These are phyloP conservation scores for Lunularia cruciata DNA, from an alignment of 225 moss, liverwort and hornwort species.

Conservation along the genomic window DNA sequence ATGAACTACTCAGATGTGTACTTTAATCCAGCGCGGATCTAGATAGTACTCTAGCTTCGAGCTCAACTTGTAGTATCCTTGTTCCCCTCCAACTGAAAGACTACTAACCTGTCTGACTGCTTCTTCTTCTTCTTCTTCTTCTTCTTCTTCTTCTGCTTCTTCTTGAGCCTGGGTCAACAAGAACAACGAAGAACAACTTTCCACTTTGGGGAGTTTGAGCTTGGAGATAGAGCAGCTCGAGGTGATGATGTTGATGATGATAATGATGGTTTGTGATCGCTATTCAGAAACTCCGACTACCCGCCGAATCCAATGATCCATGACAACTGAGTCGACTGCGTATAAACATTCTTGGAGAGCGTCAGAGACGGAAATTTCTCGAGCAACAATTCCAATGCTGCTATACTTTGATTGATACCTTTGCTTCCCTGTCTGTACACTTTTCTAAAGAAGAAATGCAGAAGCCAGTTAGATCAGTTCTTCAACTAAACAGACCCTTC, in stretches of 20 bases:
- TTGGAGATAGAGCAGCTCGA: not conserved
- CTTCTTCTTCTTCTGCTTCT: too few relatives aligned
- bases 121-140: too few relatives aligned
- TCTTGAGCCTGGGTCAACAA: too few relatives aligned
- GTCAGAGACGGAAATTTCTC: conserved; percentile 1
- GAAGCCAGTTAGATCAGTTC: conserved; percentile 7
- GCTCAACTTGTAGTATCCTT: not conserved
- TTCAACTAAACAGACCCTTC: not conserved
- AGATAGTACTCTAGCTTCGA: not conserved
- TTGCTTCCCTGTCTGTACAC: conserved; percentile 10
- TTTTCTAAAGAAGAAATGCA: not conserved
- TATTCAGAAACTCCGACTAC: conserved; percentile 16
- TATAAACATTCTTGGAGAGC: conserved; percentile 18
- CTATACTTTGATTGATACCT: not conserved
- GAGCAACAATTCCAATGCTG: conserved; percentile 12
- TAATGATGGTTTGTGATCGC: not conserved
- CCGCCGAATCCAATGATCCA: conserved; percentile 3
- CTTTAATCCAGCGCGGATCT: not conserved
- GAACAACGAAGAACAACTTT: not conserved
- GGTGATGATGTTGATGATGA: not conserved
- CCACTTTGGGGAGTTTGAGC: not conserved
- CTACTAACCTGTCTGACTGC: not conserved
- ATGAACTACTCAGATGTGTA: not conserved
- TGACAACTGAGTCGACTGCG: conserved; percentile 11
- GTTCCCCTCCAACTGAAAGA: not conserved